Evolutionary conservation across 108 stramenopile species (phyloP).

Genomic region (Skeletonema marinoi): DNA sequence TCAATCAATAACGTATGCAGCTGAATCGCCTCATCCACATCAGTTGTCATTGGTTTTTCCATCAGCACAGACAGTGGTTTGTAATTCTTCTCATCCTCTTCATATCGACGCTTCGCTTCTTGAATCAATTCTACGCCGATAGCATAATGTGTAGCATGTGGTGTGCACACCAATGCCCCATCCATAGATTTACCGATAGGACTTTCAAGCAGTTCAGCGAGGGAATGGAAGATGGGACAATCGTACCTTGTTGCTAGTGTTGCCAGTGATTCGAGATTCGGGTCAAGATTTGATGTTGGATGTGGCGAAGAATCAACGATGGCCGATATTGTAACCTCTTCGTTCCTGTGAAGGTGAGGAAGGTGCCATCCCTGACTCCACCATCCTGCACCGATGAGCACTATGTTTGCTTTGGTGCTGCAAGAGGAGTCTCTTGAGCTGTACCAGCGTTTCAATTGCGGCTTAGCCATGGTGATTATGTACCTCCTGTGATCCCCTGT

Average conservation of each 20-base stretch:
- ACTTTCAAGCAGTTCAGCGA: conserved; percentile 47
- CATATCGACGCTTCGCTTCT: conserved; percentile 38
- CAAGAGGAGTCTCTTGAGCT: background rate
- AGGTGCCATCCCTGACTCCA: conserved; percentile 74
- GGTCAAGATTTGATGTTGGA: conserved; percentile 58
- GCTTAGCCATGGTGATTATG: background rate
- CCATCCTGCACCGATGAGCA: conserved; percentile 76
- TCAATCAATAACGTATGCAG: conserved; percentile 35
- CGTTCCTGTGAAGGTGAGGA: conserved; percentile 57
- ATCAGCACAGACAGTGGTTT: conserved; percentile 61
- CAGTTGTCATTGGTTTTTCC: conserved; percentile 83
- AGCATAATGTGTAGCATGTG: conserved; percentile 67
- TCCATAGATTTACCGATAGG: conserved; percentile 46
- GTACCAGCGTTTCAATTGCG: background rate
- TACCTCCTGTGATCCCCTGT: too few relatives aligned
- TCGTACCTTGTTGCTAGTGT: conserved; percentile 50
- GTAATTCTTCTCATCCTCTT: conserved; percentile 12
- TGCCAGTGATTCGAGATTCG: conserved; percentile 51
- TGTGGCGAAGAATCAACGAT: conserved; percentile 60
- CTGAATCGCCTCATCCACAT: conserved; percentile 52
- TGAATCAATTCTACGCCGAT: conserved; percentile 46
- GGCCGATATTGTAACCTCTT: conserved; percentile 47
- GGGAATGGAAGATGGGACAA: conserved; percentile 50
- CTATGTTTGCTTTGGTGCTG: conserved; percentile 47
- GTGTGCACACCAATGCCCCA: conserved; percentile 68